A percentile compares a stretch with the other conserved stretches of the same genome.
phyloP scores from a whole-genome alignment of 345 rosid genomes.

The Turnera subulata region DNA sequence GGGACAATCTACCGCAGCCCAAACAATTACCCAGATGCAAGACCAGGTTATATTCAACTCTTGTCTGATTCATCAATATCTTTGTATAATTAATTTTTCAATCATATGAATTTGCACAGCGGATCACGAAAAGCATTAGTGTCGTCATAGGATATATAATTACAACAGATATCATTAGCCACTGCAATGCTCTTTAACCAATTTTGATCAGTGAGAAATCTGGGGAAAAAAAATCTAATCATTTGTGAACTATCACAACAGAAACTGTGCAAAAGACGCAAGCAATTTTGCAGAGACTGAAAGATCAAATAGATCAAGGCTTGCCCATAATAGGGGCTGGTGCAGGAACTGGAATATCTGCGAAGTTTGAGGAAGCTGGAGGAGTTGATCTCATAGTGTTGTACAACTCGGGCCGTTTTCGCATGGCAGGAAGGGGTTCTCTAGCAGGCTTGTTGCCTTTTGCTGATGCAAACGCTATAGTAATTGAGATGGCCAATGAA shows the following conservation, averaged over 20 bases:
- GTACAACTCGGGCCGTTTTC: slow-evolving; percentile 94
- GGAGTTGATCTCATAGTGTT: slow-evolving; percentile 83
- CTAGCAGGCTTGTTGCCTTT: slow-evolving; percentile 87
- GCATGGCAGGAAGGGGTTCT: slow-evolving; percentile 99
- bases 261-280: slow-evolving; percentile 73
- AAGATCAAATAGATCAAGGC: slow-evolving; percentile 62
- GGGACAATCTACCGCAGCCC: slow-evolving; percentile 51
- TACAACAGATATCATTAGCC: too few species aligned
- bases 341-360: slow-evolving; percentile 98
- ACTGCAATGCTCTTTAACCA: too few species aligned
- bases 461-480: slow-evolving; percentile 91
- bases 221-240: slow-evolving; percentile 12
- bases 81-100: background rate
- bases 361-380: slow-evolving; percentile 98
- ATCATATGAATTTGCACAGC: background rate
- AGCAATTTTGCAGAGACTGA: slow-evolving; percentile 56
- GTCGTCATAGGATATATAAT: too few species aligned
- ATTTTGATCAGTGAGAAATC: background rate
- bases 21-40: slow-evolving; percentile 74
- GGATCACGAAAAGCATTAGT: too few species aligned
- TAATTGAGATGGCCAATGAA: slow-evolving; percentile 95
- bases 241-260: slow-evolving; percentile 26
- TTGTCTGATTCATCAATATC: slow-evolving; percentile 4
- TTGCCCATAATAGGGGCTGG: slow-evolving; percentile 93
- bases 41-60: slow-evolving; percentile 50